Evolutionary conservation across 2,329 filamentous ascomycete genomes (phyloP), one percentile per base, ranked within the genome.

Genomic region (Dryadomyces quercivorus): DNA sequence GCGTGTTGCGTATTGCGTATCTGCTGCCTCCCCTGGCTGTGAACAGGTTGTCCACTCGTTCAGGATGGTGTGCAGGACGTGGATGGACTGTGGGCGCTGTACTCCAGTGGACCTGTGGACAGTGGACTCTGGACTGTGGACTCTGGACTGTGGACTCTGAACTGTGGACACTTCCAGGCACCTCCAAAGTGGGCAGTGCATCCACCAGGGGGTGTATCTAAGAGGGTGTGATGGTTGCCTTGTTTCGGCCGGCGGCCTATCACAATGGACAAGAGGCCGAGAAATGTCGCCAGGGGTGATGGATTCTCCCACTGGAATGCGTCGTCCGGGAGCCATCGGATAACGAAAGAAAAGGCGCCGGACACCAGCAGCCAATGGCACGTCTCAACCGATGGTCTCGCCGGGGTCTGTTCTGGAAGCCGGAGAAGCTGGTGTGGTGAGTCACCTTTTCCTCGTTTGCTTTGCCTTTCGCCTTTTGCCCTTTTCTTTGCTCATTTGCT

Each of bases 191-290:
- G 47, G 34, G 48, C 18, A 38, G 34, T 40, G 48, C 48, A 22
- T 2, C 31, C 21, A 8, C 46, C 15, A 31, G 26, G 26, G 26
- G 8, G 26, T 4, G 26, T 31, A 8, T 31, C 4, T 31, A 31
- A 47, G 45, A 47, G 45, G 45, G 45, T 47, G 45, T 47, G 45
- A 22, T 47, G 45, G 45, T 47, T 47, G 45, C 45, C 46, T 48
- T 16, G 45, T 4, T 5, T 15, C 22, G 46, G 26, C 15, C 8
- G 46, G 31, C 34, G 22, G 45, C 21, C 21, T 15, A 50, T 38
- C 31, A 50, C 48, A 18, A 26, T 38, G 48, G 31, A 34, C n/a
- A 16, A 34, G 46, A 48, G 9, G 16, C 3, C 16, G 9, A 18
- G 42, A 9, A 16, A n/a, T 31, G 22, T 48, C 26, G 46, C 46